Conservation (phyloP, 2,329 filamentous ascomycete genomes). For the Hypoxylon sp. region DNA sequence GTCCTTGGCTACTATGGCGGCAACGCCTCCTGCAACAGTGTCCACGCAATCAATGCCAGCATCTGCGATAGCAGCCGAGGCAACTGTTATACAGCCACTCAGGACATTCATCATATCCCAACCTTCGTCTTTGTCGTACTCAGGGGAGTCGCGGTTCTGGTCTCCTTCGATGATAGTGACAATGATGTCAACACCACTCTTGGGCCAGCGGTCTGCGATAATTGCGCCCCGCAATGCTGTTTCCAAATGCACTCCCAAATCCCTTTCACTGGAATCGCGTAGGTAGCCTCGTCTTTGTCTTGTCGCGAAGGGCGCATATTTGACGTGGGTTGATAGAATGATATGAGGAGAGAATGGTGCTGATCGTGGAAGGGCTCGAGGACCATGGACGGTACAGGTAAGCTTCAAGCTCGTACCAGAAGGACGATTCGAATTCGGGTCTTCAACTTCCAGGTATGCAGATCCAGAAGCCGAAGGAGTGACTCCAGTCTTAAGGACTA, state of each 20-base stretch:
- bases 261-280: constrained; percentile 86
- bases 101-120: constrained; percentile 95
- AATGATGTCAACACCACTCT: constrained; percentile 95
- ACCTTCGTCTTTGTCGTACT: constrained; percentile 70
- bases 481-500: constrained; percentile 91
- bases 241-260: constrained; percentile 91
- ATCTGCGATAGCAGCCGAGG: constrained; percentile 92
- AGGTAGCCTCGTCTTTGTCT: constrained; percentile 86
- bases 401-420: constrained; percentile 84
- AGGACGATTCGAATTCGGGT: constrained; percentile 59
- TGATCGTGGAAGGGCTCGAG: constrained; percentile 88
- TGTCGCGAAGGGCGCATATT: constrained; percentile 95
- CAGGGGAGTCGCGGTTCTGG: constrained; percentile 74
- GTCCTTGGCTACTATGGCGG: constrained; percentile 75
- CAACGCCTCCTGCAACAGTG: constrained; percentile 88
- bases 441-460: constrained; percentile 82
- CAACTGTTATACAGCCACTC: constrained; percentile 92
- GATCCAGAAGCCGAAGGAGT: constrained; percentile 95
- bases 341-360: constrained; percentile 94
- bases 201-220: constrained; percentile 97
- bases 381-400: constrained; percentile 92
- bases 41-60: constrained; percentile 97
- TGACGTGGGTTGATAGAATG: constrained; percentile 92
- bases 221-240: constrained; percentile 90
- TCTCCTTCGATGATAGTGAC: constrained; percentile 95